Evolutionary conservation across 805 yeast species (phyloP), one percentile per base, ranked within the genome.

Genomic region (Cyberlindnera amylophila): DNA sequence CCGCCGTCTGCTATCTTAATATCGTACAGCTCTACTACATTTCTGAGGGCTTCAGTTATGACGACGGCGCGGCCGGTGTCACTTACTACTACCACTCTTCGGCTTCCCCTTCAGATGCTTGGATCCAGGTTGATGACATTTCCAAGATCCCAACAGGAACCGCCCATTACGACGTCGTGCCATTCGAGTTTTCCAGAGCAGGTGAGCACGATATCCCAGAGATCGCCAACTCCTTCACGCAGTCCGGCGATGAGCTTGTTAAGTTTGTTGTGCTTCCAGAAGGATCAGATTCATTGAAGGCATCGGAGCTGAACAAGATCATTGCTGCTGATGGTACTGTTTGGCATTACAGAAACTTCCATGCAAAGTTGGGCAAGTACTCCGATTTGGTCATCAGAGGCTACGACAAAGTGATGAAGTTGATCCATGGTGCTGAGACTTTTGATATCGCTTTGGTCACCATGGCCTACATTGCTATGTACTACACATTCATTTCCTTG

Each of bases 401-500:
- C 10, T 57, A 69, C 34, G 39, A 55, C 14, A 75, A 68, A 49
- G 55, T 79, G 14, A 54, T 65, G 38, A 68, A 64, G 36, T 64
- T 79, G 47, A 69, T 82, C 40, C 68, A 70, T 39, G 82, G 84
- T 47, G 93, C 96, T 14, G 96, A 90, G 53, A 77, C 83, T 19
- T 87, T 87, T 52, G 98, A 91, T 63, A 81, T 90, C 31, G 79
- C 80, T 12, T 71, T 90, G 45, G 82, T 93, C 38, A 72, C 86
- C 3, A 61, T 81, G 38, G 97, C 96, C 3, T 91, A 91, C 62
- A 54, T 78, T 21, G 95, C 95, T 36, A 89, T 90, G 96, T 72
- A 86, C 73, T 81, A 85, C 63, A 86, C 96, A 10, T 75, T 91
- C 52, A 65, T 77, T 46, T 79, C 80, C 46, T 74, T 91, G 24